phyloP scores from a whole-genome alignment of 768 basidiomycete species.

The Mycena rosella region DNA sequence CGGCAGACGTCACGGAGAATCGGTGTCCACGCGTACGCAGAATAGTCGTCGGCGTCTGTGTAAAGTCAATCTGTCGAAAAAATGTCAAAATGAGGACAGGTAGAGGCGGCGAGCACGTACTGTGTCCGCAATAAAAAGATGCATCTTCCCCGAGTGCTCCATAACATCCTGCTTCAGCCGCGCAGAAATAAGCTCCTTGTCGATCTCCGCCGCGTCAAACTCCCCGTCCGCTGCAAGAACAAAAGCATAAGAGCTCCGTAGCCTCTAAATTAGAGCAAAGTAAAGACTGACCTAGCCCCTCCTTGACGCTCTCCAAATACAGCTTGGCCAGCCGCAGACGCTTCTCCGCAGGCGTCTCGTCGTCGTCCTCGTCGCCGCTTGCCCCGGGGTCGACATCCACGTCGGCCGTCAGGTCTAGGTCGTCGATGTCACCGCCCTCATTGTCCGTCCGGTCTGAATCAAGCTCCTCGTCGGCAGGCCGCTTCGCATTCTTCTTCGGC shows the following conservation, averaged over 20 bases:
- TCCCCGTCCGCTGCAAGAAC: conserved; percentile 79
- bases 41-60: conserved; percentile 57
- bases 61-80: conserved; percentile 71
- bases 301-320: conserved; percentile 89
- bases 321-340: conserved; percentile 90
- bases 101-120: conserved; percentile 56
- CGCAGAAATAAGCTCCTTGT: conserved; percentile 91
- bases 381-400: conserved; percentile 66
- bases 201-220: conserved; percentile 95
- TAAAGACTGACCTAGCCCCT: conserved; percentile 68
- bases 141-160: conserved; percentile 89
- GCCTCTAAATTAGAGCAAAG: background rate
- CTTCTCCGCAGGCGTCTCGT: conserved; percentile 95
- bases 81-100: background rate
- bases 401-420: conserved; percentile 67
- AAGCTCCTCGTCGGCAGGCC: conserved; percentile 71
- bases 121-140: conserved; percentile 81
- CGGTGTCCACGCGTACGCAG: conserved; percentile 81
- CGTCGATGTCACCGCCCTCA: conserved; percentile 67
- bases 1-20: conserved; percentile 85
- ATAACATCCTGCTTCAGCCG: conserved; percentile 93
- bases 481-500: conserved; percentile 45
- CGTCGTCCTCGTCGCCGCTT: conserved; percentile 89
- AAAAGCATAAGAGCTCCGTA: background rate
- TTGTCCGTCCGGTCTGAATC: conserved; percentile 71